Percentiles rank a stretch among this genome's conserved stretches.
Evolutionary conservation across 2,329 filamentous ascomycete species (phyloP).

Genomic region (Phyllachora maydis): DNA sequence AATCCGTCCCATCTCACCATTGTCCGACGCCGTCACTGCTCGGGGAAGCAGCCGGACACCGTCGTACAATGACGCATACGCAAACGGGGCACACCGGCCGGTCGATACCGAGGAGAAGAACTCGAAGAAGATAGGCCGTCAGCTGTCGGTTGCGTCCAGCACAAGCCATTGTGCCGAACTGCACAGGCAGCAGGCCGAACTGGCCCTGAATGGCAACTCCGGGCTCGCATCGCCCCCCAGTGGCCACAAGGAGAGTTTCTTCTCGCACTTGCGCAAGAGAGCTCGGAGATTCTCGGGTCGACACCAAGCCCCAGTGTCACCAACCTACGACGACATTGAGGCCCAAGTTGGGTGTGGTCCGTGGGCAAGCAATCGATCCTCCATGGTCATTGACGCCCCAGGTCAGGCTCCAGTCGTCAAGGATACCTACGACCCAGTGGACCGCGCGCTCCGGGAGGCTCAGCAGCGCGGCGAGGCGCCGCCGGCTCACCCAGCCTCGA

Average conservation of each 20-base stretch:
- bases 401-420: conserved; percentile 25
- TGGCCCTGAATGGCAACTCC: conserved; percentile 65
- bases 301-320: conserved; percentile 63
- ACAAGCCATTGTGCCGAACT: conserved; percentile 84
- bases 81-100: conserved; percentile 15
- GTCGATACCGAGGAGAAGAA: conserved; percentile 37
- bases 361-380: conserved; percentile 73
- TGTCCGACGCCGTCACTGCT: conserved; percentile 83
- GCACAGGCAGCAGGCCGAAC: conserved; percentile 79
- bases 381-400: conserved; percentile 51
- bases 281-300: conserved; percentile 82
- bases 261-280: conserved; percentile 87
- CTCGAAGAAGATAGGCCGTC: conserved; percentile 81
- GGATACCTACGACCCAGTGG: conserved; percentile 36
- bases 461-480: conserved; percentile 26
- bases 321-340: conserved; percentile 70
- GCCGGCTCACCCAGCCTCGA: conserved; percentile 30
- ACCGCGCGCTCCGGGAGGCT: conserved; percentile 33
- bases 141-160: conserved; percentile 79
- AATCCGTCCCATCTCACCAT: conserved; percentile 82
- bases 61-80: conserved; percentile 27
- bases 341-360: conserved; percentile 82
- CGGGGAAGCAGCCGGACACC: conserved; percentile 53
- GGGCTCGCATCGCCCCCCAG: conserved; percentile 57
- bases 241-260: conserved; percentile 87